phyloP scores from a whole-genome alignment of 2,329 filamentous ascomycete species.

The Venturia nashicola region DNA sequence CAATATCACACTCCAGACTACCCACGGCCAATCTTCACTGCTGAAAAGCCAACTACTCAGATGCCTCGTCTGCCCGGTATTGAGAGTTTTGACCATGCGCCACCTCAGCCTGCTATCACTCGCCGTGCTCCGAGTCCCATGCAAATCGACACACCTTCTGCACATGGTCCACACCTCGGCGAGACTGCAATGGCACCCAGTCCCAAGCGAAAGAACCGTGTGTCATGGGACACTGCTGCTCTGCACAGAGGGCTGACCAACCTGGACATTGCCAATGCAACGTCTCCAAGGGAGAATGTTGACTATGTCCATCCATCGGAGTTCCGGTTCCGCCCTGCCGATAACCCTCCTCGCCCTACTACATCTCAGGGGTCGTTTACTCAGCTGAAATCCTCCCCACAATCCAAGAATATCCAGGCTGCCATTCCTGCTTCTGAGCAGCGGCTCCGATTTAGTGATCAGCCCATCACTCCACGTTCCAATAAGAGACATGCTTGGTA shows the following conservation, averaged over 20 bases:
- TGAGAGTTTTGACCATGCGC: slow-evolving; percentile 76
- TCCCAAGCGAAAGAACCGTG: slow-evolving; percentile 3
- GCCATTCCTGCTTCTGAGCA: slow-evolving; percentile 14
- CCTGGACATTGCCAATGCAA: slow-evolving; percentile 6
- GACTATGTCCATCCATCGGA: neutral
- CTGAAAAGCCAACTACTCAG: slow-evolving; percentile 34
- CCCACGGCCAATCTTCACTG: slow-evolving; percentile 44
- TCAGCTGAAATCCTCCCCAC: neutral
- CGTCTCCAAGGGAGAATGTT: neutral
- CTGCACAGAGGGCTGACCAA: slow-evolving; percentile 9
- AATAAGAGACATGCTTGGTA: slow-evolving; percentile 63
- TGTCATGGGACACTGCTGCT: slow-evolving; percentile 9
- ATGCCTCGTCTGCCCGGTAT: slow-evolving; percentile 72
- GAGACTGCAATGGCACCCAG: slow-evolving; percentile 8
- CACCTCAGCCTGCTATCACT: slow-evolving; percentile 47
- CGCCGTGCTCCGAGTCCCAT: slow-evolving; percentile 61
- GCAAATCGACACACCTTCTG: slow-evolving; percentile 47
- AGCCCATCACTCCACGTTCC: slow-evolving; percentile 41
- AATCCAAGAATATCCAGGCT: slow-evolving; percentile 14
- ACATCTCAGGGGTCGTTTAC: neutral
- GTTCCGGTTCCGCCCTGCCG: neutral
- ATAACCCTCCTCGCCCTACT: neutral
- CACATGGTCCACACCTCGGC: slow-evolving; percentile 17
- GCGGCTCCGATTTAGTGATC: slow-evolving; percentile 26
- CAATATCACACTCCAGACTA: slow-evolving; percentile 61